These are phyloP conservation scores for Protea cynaroides DNA, from an alignment of 164 flowering plant genomes.

Conservation along the genomic window DNA sequence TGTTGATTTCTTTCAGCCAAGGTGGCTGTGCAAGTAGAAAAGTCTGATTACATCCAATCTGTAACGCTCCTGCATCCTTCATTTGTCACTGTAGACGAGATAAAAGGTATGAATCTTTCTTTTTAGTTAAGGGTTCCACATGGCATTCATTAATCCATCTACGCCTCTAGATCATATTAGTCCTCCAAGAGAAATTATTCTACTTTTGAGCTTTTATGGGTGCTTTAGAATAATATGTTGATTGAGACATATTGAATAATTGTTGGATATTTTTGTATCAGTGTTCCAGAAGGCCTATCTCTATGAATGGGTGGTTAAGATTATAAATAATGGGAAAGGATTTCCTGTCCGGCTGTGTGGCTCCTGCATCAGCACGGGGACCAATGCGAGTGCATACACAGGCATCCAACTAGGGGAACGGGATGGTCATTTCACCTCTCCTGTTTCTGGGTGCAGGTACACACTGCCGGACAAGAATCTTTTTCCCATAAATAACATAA, in stretches of 20 bases:
- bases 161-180: neutral
- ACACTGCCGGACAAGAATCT: too few species aligned
- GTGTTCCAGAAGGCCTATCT: conserved; percentile 50
- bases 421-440: too few species aligned
- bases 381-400: too few species aligned
- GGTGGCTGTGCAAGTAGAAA: conserved; percentile 54
- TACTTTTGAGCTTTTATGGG: neutral
- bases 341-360: too few species aligned
- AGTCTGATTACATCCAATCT: conserved; percentile 45
- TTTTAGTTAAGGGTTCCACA: neutral
- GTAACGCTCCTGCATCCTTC: conserved; percentile 67
- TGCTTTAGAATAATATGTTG: too few species aligned
- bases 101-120: conserved; percentile 48
- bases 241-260: neutral
- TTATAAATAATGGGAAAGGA: too few species aligned
- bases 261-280: conserved; percentile 34
- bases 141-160: neutral
- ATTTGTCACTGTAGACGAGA: conserved; percentile 55
- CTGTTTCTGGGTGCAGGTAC: too few species aligned
- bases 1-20: conserved; percentile 36
- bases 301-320: conserved; percentile 74
- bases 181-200: neutral
- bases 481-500: too few species aligned
- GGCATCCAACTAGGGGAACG: too few species aligned
- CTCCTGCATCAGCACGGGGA: too few species aligned